phyloP scores from a whole-genome alignment of 2,329 filamentous ascomycete species.

The Venturia asperata region DNA sequence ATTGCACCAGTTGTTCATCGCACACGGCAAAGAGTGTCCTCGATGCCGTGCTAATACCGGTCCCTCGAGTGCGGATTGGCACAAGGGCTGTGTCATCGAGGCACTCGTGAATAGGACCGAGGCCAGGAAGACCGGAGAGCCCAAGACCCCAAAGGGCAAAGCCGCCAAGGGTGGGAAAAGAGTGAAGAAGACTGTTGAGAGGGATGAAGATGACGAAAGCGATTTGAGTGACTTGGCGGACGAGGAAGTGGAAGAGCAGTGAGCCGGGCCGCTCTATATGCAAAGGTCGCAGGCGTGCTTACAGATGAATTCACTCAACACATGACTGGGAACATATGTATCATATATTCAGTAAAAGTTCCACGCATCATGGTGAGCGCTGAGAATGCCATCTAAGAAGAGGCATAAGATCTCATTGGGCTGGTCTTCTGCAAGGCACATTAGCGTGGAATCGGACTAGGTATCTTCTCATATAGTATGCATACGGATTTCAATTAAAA shows the following conservation, averaged over 20 bases:
- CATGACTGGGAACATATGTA: too few species aligned
- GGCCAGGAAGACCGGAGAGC: conserved; percentile 41
- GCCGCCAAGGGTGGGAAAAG: background rate
- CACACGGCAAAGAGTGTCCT: conserved; percentile 55
- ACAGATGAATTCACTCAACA: background rate
- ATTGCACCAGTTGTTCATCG: conserved; percentile 55
- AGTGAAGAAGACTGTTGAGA: background rate
- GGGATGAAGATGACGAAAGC: conserved; percentile 7
- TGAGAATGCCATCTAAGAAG: background rate
- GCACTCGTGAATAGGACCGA: conserved; percentile 54
- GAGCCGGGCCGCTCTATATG: background rate
- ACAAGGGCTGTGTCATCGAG: conserved; percentile 57
- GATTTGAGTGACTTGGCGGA: conserved; percentile 10
- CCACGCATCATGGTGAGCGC: too few species aligned
- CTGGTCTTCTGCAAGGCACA: background rate
- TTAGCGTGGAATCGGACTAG: background rate
- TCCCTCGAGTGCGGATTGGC: conserved; percentile 55
- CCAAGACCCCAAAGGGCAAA: conserved; percentile 2
- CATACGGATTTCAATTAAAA: background rate
- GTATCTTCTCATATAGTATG: background rate
- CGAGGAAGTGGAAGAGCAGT: background rate
- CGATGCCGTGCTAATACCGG: conserved; percentile 54
- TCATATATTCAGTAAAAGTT: too few species aligned
- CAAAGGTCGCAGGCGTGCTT: background rate
- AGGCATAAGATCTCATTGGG: background rate